phyloP scores from a whole-genome alignment of 257 asterid genomes.

The Salvia splendens region DNA sequence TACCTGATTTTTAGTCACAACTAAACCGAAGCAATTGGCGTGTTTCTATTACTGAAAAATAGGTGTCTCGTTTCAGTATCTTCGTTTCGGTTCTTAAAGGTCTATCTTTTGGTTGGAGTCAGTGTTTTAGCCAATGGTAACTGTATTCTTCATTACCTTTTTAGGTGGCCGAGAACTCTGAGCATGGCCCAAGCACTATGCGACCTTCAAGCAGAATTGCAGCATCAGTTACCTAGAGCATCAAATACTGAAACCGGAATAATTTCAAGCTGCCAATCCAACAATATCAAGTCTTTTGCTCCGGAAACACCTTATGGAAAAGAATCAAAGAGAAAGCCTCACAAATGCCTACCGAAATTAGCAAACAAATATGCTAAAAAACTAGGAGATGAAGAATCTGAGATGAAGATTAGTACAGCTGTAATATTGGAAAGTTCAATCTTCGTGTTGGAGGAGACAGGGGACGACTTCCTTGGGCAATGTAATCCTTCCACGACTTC shows the following conservation, averaged over 20 bases:
- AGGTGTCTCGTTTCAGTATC: neutral
- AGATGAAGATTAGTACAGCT: constrained; percentile 9
- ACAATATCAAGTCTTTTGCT: constrained; percentile 34
- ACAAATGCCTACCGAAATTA: constrained; percentile 33
- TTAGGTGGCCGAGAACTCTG: constrained; percentile 87
- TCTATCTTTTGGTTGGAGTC: neutral
- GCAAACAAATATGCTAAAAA: constrained; percentile 30
- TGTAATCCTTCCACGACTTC: constrained; percentile 24
- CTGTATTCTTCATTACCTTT: constrained; percentile 18
- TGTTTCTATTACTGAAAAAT: constrained; percentile 2
- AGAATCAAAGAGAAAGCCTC: constrained; percentile 47
- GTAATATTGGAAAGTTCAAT: constrained; percentile 24
- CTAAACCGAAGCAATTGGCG: neutral
- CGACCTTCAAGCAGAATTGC: constrained; percentile 74
- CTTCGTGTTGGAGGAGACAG: constrained; percentile 22
- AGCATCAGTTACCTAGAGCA: constrained; percentile 28
- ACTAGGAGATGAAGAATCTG: constrained; percentile 30
- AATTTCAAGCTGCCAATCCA: no score
- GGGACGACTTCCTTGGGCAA: constrained; percentile 21
- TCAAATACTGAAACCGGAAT: constrained; percentile 28
- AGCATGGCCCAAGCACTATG: constrained; percentile 83
- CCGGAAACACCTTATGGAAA: constrained; percentile 66
- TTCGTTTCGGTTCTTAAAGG: constrained; percentile 1
- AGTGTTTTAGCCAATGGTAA: neutral
- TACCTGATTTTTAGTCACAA: neutral